Evolutionary conservation across 1,139 yeast genomes (phyloP).

Genomic region (Debaryomyces psychrophilus): DNA sequence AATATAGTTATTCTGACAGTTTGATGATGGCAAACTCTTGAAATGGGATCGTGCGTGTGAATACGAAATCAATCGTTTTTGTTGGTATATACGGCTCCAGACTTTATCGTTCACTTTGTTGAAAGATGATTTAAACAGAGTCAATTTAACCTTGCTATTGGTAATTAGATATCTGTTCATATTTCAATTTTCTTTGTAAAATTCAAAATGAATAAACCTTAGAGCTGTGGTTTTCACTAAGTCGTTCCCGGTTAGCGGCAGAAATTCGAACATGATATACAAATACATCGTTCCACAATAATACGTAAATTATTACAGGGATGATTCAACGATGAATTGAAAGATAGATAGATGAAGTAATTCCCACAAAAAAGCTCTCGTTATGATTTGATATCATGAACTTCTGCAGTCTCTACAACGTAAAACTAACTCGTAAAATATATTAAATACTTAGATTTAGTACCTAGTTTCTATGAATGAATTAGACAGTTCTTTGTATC

Average conservation of each 20-base stretch:
- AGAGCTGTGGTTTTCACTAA: not conserved
- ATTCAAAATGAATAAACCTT: not conserved
- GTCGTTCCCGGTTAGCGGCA: not conserved
- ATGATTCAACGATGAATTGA: too few species aligned
- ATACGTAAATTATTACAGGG: too few species aligned
- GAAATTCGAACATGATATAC: too few species aligned
- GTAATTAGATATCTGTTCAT: not conserved
- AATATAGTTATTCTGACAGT: not conserved
- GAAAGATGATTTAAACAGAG: not conserved
- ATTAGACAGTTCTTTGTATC: conserved; percentile 76
- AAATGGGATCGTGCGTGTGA: conserved; percentile 9
- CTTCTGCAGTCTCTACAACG: too few species aligned
- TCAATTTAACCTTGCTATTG: not conserved
- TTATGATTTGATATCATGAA: too few species aligned
- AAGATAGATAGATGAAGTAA: too few species aligned
- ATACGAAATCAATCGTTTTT: conserved; percentile 6
- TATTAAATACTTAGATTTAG: conserved; percentile 13
- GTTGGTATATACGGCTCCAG: not conserved
- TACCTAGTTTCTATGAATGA: not conserved
- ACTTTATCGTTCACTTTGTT: not conserved
- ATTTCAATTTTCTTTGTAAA: not conserved
- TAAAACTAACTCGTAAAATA: too few species aligned
- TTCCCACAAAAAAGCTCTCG: too few species aligned
- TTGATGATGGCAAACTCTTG: not conserved
- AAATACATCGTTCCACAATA: too few species aligned